phyloP scores from a whole-genome alignment of 1,284 basidiomycete genomes.

The Sanguinoderma infundibulare region DNA sequence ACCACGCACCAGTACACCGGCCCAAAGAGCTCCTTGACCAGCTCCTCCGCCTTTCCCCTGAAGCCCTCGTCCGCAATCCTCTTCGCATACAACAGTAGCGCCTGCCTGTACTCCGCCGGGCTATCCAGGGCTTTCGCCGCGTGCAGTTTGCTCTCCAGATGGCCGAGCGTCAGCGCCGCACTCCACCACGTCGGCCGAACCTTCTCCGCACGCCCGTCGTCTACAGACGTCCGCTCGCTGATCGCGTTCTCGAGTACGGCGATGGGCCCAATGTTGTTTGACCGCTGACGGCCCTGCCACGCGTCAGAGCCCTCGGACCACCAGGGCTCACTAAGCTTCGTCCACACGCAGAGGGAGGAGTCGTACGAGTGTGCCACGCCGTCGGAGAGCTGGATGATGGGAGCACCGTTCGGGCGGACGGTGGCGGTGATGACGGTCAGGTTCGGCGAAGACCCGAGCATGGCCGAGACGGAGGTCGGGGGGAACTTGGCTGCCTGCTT shows the following conservation, averaged over 20 bases:
- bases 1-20: slow-evolving; percentile 79
- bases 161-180: slow-evolving; percentile 79
- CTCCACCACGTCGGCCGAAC: slow-evolving; percentile 76
- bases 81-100: slow-evolving; percentile 77
- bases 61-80: slow-evolving; percentile 88
- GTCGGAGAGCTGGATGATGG: slow-evolving; percentile 76
- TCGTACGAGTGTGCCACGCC: slow-evolving; percentile 83
- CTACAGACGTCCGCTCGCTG: slow-evolving; percentile 46
- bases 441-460: slow-evolving; percentile 61
- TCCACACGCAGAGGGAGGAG: slow-evolving; percentile 64
- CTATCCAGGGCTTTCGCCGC: slow-evolving; percentile 77
- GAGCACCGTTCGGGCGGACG: slow-evolving; percentile 78
- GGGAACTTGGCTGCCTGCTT: slow-evolving; percentile 65
- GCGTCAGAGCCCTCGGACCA: slow-evolving; percentile 80
- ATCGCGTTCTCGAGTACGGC: slow-evolving; percentile 61
- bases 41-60: slow-evolving; percentile 83
- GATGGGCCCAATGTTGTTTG: slow-evolving; percentile 48
- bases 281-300: slow-evolving; percentile 75
- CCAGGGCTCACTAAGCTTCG: slow-evolving; percentile 78
- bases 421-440: slow-evolving; percentile 59
- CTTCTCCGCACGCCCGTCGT: slow-evolving; percentile 35
- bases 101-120: slow-evolving; percentile 80
- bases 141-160: slow-evolving; percentile 82
- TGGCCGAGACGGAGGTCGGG: slow-evolving; percentile 62
- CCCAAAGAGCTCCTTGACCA: slow-evolving; percentile 86